Percentiles rank a stretch among this genome's conserved stretches.
These are phyloP conservation scores for Melampsora abietis-canadensis DNA, from an alignment of 1,284 basidiomycete genomes.

Conservation along the genomic window DNA sequence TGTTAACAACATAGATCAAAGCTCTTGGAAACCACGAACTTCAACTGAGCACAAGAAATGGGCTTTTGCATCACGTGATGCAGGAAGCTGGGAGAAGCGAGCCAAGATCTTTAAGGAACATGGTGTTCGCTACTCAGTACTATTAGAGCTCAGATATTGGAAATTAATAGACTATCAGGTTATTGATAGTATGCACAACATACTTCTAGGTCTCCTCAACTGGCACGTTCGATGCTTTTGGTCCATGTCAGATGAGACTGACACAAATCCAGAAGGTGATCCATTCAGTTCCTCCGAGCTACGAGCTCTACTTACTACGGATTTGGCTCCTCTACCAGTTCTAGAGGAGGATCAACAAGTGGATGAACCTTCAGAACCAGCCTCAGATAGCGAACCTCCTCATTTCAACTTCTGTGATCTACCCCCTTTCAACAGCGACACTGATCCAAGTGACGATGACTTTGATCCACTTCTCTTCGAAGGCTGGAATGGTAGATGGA, in stretches of 20 bases:
- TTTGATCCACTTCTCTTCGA: slow-evolving; percentile 15
- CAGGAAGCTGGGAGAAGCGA: too few relatives aligned
- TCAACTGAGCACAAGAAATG: too few relatives aligned
- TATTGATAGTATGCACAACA: slow-evolving; percentile 34
- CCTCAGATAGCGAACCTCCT: too few relatives aligned
- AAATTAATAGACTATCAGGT: slow-evolving; percentile 34
- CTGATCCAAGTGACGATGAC: slow-evolving; percentile 1
- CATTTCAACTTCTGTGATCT: slow-evolving; percentile 21
- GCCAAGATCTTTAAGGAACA: not conserved
- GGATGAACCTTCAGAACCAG: too few relatives aligned
- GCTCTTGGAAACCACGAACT: not conserved
- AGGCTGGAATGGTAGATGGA: slow-evolving; percentile 24
- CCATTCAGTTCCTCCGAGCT: slow-evolving; percentile 7
- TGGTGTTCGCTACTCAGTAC: slow-evolving; percentile 29
- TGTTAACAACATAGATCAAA: not conserved
- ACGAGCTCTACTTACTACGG: not conserved
- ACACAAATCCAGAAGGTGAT: not conserved
- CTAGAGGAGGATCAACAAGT: too few relatives aligned
- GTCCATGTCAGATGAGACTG: slow-evolving; percentile 24
- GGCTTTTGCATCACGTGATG: too few relatives aligned
- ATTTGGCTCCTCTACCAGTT: not conserved
- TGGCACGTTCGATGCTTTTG: slow-evolving; percentile 23
- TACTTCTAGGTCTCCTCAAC: slow-evolving; percentile 13
- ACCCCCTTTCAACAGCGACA: slow-evolving; percentile 5
- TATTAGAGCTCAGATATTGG: slow-evolving; percentile 31